Base-by-base conservation (phyloP, 2,329 filamentous ascomycete species). In the Fusarium pseudoanthophilum region DNA sequence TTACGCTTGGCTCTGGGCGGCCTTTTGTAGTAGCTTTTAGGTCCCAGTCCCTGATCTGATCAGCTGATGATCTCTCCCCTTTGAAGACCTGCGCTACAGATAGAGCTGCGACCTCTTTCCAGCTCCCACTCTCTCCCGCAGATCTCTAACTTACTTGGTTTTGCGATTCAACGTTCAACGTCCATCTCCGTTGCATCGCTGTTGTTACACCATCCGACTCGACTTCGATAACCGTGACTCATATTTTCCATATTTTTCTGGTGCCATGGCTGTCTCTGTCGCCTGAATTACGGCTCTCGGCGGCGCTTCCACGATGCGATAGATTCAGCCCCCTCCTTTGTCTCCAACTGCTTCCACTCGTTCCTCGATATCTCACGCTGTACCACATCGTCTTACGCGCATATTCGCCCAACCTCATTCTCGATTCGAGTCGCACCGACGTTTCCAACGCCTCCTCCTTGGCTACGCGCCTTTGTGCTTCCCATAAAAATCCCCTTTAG, bases 11-110 rank as follows among this genome's bases (percentile, higher is more conserved):
- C 59, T 63, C 66, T 57, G 63, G 67, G 61, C 62, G 53, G 42
- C 51, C 61, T 75, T 68, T 71, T 72, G 72, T 75, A 49, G 57
- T 36, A 18, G 15, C 42, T 40, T 40, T 65, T 30, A 21, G 37
- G 75, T 57, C 75, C 64, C 66, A 70, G 67, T 69, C 66, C 67
- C 59, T 70, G 67, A 59, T 65, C 65, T 69, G 76, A 78, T 78
- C 76, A 78, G 76, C 76, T 78, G 76, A 78, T 78, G 76, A 78
- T 78, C 76, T 65, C 73, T 78, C 76, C 74, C 76, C 75, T 77
- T 75, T 78, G 71, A 67, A 77, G 75, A 62, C 58, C 64, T 53
- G 40, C 57, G 59, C 64, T 73, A 69, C 60, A 73, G 64, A 75
- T 76, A 76, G 65, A 73, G 75, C 69, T 77, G 60, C 69, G 64